Evolutionary conservation across 257 asterid genomes (phyloP).

Genomic region (Avicennia marina): DNA sequence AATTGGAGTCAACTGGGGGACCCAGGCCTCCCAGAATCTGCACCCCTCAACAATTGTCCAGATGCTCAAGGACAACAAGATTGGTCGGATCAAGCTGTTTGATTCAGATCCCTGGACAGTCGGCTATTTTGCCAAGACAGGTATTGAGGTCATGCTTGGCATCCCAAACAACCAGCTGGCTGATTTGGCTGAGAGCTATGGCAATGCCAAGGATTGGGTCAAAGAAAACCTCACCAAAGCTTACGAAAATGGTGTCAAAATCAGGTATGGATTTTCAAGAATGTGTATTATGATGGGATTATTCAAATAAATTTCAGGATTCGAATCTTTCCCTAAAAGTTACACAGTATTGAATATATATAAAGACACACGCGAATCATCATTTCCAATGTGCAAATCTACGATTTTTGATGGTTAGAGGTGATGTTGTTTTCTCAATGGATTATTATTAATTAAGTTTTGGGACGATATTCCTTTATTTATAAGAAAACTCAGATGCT

Average conservation of each 20-base stretch:
- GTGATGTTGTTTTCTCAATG: too few relatives aligned
- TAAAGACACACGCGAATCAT: too few relatives aligned
- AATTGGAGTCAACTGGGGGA: slow-evolving; percentile 81
- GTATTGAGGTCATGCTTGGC: slow-evolving; percentile 79
- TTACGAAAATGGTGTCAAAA: slow-evolving; percentile 52
- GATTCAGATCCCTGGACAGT: slow-evolving; percentile 65
- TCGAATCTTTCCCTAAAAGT: too few relatives aligned
- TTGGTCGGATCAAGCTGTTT: slow-evolving; percentile 49
- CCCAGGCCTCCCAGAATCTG: slow-evolving; percentile 55
- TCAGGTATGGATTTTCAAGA: slow-evolving; percentile 39
- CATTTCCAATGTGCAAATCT: too few relatives aligned
- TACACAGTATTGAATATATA: too few relatives aligned
- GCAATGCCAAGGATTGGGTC: slow-evolving; percentile 59
- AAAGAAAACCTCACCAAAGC: slow-evolving; percentile 50
- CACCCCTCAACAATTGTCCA: slow-evolving; percentile 37
- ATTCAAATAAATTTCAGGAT: too few relatives aligned
- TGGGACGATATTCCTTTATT: too few relatives aligned
- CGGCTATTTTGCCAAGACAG: slow-evolving; percentile 48
- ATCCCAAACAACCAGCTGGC: slow-evolving; percentile 61
- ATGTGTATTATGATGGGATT: neutral
- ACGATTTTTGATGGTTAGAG: too few relatives aligned
- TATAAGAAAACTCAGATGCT: too few relatives aligned
- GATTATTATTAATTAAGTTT: too few relatives aligned
- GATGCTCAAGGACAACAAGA: slow-evolving; percentile 61
- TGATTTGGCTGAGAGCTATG: slow-evolving; percentile 33